Conservation (phyloP, 1,139 yeast species). For the Yamadazyma aaseri region DNA sequence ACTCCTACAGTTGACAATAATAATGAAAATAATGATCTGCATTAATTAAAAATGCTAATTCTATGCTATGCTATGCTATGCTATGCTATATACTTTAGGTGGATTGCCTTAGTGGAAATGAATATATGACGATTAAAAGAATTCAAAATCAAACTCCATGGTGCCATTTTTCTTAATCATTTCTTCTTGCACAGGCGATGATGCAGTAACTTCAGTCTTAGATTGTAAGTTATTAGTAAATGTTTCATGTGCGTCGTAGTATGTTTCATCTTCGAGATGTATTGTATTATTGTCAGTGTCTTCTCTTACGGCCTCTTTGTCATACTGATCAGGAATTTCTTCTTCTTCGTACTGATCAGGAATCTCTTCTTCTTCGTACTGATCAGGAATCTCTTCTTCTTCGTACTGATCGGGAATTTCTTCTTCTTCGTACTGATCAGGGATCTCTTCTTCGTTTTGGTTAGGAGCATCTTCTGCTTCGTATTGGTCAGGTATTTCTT, state of each 20-base stretch:
- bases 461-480: too few species aligned
- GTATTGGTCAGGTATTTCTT: conserved; percentile 11
- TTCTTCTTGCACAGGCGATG: conserved; percentile 5
- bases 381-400: conserved; percentile 6
- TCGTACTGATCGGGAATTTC: conserved; percentile 7
- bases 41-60: background rate
- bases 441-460: conserved; percentile 2
- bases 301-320: conserved; percentile 5
- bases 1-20: background rate
- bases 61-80: conserved; percentile 1
- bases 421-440: conserved; percentile 6
- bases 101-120: too few species aligned
- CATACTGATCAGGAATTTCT: conserved; percentile 5
- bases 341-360: conserved; percentile 6
- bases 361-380: conserved; percentile 2
- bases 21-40: background rate
- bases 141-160: conserved; percentile 34
- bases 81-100: conserved; percentile 3
- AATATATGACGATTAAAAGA: conserved; percentile 15
- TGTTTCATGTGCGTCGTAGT: conserved; percentile 1
- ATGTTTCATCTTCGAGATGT: conserved; percentile 5
- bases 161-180: conserved; percentile 5
- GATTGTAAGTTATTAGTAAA: background rate
- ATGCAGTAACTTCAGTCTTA: conserved; percentile 6
- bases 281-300: too few species aligned